Evolutionary conservation across 2,329 filamentous ascomycete species (phyloP).

Genomic region (Teratosphaeria viscida): DNA sequence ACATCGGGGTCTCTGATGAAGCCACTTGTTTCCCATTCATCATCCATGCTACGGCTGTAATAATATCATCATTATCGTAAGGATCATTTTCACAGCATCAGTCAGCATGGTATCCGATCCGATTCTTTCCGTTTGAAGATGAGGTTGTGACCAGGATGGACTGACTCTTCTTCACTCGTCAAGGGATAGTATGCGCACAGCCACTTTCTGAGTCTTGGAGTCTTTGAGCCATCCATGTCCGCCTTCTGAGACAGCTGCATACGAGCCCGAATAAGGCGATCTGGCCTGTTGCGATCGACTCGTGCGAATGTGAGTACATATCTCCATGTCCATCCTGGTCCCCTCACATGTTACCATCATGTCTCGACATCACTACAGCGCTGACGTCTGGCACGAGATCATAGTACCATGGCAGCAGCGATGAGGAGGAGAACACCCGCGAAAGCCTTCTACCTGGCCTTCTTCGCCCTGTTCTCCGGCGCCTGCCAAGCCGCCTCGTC

Average conservation of each 20-base stretch:
- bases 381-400: constrained; percentile 6
- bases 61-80: background rate
- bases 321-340: too few relatives aligned
- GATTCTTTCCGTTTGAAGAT: background rate
- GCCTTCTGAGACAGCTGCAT: background rate
- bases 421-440: constrained; percentile 15
- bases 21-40: background rate
- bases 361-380: background rate
- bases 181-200: too few relatives aligned
- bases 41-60: background rate
- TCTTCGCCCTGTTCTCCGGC: constrained; percentile 46
- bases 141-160: background rate
- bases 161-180: too few relatives aligned
- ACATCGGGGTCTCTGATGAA: background rate
- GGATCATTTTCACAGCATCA: too few relatives aligned
- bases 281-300: background rate
- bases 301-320: background rate
- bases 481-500: constrained; percentile 33
- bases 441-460: constrained; percentile 46
- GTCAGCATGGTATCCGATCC: background rate
- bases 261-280: background rate
- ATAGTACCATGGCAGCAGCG: background rate
- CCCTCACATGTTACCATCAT: background rate
- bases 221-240: background rate
- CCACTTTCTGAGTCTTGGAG: background rate